Percentiles rank a stretch among this genome's conserved stretches.
These are phyloP conservation scores for Cokeromyces recurvatus DNA, from an alignment of 371 early-diverging fungal species.

Conservation along the genomic window DNA sequence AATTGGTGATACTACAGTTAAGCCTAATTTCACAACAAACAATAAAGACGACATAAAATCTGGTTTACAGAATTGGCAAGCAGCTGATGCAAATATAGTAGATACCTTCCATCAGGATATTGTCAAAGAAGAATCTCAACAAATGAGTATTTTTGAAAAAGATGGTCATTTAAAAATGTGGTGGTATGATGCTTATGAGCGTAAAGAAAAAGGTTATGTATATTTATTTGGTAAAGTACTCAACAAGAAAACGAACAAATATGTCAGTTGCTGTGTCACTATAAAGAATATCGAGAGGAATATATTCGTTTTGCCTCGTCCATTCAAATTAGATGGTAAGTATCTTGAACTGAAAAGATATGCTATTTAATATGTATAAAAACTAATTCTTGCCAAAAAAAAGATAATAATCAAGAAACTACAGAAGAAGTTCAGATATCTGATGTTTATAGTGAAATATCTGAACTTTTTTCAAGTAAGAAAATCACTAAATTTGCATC, in stretches of 20 bases:
- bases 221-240: conserved; percentile 89
- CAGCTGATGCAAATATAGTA: conserved; percentile 16
- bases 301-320: conserved; percentile 83
- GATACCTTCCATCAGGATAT: conserved; percentile 16
- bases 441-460: conserved; percentile 78
- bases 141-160: conserved; percentile 47
- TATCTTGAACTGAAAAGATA: too few relatives aligned
- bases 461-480: conserved; percentile 46
- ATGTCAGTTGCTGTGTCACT: conserved; percentile 79
- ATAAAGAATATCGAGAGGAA: conserved; percentile 84
- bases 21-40: conserved; percentile 2
- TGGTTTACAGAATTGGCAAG: conserved; percentile 29
- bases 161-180: conserved; percentile 69
- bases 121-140: conserved; percentile 10
- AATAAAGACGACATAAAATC: neutral
- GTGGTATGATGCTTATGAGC: conserved; percentile 94
- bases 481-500: conserved; percentile 55
- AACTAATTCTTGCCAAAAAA: too few relatives aligned
- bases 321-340: conserved; percentile 47
- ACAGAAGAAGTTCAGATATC: conserved; percentile 54
- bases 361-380: too few relatives aligned
- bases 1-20: neutral
- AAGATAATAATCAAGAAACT: conserved; percentile 50
- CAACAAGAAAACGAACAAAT: conserved; percentile 43
- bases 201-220: conserved; percentile 66